These are phyloP conservation scores for Ettlia oleoabundans DNA, from an alignment of 139 green algal genomes.

Conservation along the genomic window DNA sequence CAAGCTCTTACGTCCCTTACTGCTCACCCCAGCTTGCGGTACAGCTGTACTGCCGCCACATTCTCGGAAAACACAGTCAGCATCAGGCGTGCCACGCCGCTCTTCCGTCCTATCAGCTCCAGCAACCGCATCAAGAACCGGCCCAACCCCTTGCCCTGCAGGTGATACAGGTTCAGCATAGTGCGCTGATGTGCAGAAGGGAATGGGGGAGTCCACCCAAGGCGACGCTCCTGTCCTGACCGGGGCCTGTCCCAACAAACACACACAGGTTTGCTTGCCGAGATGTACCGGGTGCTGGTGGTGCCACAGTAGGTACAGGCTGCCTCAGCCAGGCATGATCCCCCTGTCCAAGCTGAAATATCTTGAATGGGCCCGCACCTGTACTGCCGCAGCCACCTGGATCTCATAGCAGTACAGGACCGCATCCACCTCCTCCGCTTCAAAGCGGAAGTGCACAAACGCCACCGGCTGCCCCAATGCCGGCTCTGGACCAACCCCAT, in stretches of 20 bases:
- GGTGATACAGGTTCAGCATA: too few relatives aligned
- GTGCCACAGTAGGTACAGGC: too few relatives aligned
- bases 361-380: too few relatives aligned
- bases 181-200: too few relatives aligned
- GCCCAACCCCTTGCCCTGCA: constrained; percentile 54
- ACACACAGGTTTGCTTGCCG: too few relatives aligned
- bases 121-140: constrained; percentile 57
- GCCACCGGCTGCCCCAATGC: constrained; percentile 19
- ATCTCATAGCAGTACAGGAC: constrained; percentile 67
- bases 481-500: neutral
- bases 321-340: too few relatives aligned
- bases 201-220: too few relatives aligned
- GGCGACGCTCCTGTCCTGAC: too few relatives aligned
- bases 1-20: too few relatives aligned
- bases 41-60: constrained; percentile 41
- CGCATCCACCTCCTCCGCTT: constrained; percentile 48
- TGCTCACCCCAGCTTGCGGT: constrained; percentile 43
- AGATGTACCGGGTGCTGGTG: too few relatives aligned
- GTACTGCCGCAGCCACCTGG: constrained; percentile 10
- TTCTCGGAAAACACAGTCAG: constrained; percentile 62
- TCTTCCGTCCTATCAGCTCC: constrained; percentile 48
- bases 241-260: too few relatives aligned
- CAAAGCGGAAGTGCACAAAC: constrained; percentile 62
- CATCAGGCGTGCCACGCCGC: constrained; percentile 49
- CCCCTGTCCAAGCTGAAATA: too few relatives aligned